Conservation (phyloP, 495 filamentous ascomycete species). For the Tuber indicum region DNA sequence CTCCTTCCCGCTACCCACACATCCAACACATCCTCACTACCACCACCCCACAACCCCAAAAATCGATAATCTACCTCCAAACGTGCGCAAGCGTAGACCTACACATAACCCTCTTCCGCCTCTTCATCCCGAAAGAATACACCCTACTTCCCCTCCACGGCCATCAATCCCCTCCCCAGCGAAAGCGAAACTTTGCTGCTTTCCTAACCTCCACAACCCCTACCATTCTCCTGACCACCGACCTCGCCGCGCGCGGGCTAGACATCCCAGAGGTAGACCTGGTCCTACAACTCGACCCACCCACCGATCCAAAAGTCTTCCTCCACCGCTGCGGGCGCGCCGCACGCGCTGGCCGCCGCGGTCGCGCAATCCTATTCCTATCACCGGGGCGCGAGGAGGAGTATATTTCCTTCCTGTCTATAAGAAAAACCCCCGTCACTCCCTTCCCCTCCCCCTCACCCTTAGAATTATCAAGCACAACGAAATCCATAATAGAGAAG, state of each 20-base stretch:
- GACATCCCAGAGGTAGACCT: slow-evolving; percentile 94
- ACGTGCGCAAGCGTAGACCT: slow-evolving; percentile 96
- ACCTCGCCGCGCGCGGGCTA: slow-evolving; percentile 67
- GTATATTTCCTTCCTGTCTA: slow-evolving; percentile 77
- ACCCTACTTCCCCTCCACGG: slow-evolving; percentile 76
- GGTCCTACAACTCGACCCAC: slow-evolving; percentile 86
- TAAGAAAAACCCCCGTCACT: slow-evolving; percentile 81
- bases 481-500: slow-evolving; percentile 51
- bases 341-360: slow-evolving; percentile 77
- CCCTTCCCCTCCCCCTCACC: slow-evolving; percentile 42
- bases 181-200: slow-evolving; percentile 49
- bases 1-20: slow-evolving; percentile 48
- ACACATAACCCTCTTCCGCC: slow-evolving; percentile 67
- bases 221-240: slow-evolving; percentile 69
- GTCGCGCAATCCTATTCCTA: slow-evolving; percentile 76
- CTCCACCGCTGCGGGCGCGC: slow-evolving; percentile 92
- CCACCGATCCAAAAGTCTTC: slow-evolving; percentile 87
- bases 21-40: slow-evolving; percentile 62
- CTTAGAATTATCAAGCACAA: slow-evolving; percentile 41
- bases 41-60: slow-evolving; percentile 55
- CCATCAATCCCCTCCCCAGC: slow-evolving; percentile 59
- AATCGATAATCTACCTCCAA: slow-evolving; percentile 88
- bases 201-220: slow-evolving; percentile 64
- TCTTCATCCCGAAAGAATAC: slow-evolving; percentile 57
- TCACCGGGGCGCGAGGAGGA: slow-evolving; percentile 78